A percentile compares a stretch with the other conserved stretches of the same genome.
Conservation (phyloP, 179 eudicot species). For the Monotropa hypopitys region DNA sequence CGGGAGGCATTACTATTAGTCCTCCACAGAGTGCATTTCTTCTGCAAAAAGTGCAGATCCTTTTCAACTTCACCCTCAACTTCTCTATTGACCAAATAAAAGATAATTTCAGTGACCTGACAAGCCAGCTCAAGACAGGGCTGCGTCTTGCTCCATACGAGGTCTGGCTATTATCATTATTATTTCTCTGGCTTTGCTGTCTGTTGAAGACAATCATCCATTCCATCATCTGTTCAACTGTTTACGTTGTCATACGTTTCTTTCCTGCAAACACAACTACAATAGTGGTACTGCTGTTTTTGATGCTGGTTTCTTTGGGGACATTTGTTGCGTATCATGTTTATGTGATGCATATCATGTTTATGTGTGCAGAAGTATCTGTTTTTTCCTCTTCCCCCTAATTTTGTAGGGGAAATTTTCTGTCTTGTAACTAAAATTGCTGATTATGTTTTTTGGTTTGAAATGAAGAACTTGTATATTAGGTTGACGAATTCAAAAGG, state of each 20-base stretch:
- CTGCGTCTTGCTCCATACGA: slow-evolving; percentile 60
- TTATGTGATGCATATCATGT: neutral
- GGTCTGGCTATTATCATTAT: slow-evolving; percentile 27
- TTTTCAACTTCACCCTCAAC: slow-evolving; percentile 83
- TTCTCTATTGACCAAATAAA: slow-evolving; percentile 56
- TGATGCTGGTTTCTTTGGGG: neutral
- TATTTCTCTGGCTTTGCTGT: neutral
- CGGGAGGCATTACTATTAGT: slow-evolving; percentile 71
- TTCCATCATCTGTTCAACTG: neutral
- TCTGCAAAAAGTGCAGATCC: slow-evolving; percentile 61
- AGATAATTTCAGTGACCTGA: slow-evolving; percentile 51
- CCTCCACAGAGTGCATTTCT: slow-evolving; percentile 62
- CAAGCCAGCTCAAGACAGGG: slow-evolving; percentile 57
- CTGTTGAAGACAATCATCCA: neutral
- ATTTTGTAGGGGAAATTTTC: neutral
- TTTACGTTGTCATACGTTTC: neutral
- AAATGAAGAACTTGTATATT: slow-evolving; percentile 73
- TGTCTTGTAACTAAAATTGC: neutral
- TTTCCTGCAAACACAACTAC: neutral
- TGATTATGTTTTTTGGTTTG: neutral
- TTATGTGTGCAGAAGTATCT: neutral
- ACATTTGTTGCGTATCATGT: neutral
- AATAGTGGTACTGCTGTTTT: neutral
- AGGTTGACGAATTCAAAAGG: slow-evolving; percentile 68
- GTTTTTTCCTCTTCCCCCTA: neutral